A percentile compares a stretch with the other conserved stretches of the same genome.
These are phyloP conservation scores for Blastobotrys indianensis DNA, from an alignment of 1,139 yeast species.

Conservation along the genomic window DNA sequence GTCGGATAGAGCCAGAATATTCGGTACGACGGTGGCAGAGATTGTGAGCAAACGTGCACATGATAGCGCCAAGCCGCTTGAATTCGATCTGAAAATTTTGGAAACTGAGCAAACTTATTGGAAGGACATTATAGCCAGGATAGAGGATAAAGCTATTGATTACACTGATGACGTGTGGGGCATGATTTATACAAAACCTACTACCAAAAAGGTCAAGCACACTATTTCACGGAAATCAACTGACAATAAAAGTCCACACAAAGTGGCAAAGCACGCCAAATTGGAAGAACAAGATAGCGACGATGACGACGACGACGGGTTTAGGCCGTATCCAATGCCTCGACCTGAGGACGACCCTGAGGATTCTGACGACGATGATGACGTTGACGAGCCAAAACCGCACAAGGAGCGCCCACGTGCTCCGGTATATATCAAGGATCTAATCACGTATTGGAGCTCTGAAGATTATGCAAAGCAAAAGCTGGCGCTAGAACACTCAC, in stretches of 20 bases:
- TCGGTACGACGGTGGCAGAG: constrained; percentile 47
- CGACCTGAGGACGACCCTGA: constrained; percentile 33
- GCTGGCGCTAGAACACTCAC: constrained; percentile 48
- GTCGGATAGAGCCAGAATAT: constrained; percentile 39
- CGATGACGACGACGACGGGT: constrained; percentile 22
- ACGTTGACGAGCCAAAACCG: constrained; percentile 48
- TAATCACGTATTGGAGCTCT: constrained; percentile 46
- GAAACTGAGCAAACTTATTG: constrained; percentile 18
- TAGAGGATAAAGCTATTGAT: constrained; percentile 3
- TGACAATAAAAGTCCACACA: not conserved
- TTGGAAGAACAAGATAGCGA: constrained; percentile 14
- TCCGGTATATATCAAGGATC: constrained; percentile 59
- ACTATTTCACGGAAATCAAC: not conserved
- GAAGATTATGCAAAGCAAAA: constrained; percentile 52
- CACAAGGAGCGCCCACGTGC: not conserved
- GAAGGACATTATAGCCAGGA: constrained; percentile 9
- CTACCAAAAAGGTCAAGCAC: constrained; percentile 27
- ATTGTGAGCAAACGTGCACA: constrained; percentile 36
- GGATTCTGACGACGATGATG: constrained; percentile 30
- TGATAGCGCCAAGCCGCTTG: constrained; percentile 30
- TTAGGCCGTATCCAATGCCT: constrained; percentile 26
- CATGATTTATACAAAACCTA: constrained; percentile 40
- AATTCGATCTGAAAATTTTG: constrained; percentile 36
- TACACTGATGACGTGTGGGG: constrained; percentile 14
- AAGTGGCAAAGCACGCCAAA: not conserved